These are phyloP conservation scores for Tetradesmus obliquus DNA, from an alignment of 139 green algal species.

Conservation along the genomic window DNA sequence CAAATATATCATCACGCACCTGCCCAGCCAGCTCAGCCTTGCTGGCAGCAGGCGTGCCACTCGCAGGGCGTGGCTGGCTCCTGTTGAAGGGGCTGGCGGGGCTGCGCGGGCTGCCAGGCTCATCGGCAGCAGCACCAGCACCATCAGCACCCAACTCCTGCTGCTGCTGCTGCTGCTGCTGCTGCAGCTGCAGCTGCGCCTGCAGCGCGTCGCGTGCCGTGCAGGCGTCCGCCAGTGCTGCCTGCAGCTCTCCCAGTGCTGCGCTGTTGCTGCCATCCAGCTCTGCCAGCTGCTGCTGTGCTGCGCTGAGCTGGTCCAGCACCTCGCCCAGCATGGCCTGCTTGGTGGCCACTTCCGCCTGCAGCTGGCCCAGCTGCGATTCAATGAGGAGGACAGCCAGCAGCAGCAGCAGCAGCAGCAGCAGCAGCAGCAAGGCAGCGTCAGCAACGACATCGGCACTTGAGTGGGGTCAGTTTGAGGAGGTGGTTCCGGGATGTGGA, in stretches of 20 bases:
- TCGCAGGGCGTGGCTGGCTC: background rate
- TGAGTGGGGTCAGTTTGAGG: background rate
- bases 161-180: conserved; percentile 22
- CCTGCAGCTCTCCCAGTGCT: conserved; percentile 5
- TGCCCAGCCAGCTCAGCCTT: background rate
- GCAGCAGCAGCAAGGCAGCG: background rate
- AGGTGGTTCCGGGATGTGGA: background rate
- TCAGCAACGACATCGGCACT: background rate
- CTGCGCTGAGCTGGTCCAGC: conserved; percentile 5
- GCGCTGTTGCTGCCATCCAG: background rate
- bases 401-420: background rate
- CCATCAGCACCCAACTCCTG: background rate
- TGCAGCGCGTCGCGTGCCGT: background rate
- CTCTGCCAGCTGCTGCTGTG: conserved; percentile 10
- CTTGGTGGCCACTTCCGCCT: background rate
- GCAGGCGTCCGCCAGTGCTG: background rate
- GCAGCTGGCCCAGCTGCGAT: conserved; percentile 13
- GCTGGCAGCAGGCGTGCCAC: conserved; percentile 32
- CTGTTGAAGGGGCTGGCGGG: background rate
- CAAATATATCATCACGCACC: background rate
- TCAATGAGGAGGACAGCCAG: background rate
- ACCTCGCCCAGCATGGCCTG: background rate
- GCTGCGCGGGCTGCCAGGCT: background rate
- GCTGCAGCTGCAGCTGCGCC: background rate
- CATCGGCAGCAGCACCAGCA: background rate